Percentiles rank a stretch among this genome's conserved stretches.
Conservation (phyloP, 306 rosid genomes). For the Chamaecrista fasciculata region DNA sequence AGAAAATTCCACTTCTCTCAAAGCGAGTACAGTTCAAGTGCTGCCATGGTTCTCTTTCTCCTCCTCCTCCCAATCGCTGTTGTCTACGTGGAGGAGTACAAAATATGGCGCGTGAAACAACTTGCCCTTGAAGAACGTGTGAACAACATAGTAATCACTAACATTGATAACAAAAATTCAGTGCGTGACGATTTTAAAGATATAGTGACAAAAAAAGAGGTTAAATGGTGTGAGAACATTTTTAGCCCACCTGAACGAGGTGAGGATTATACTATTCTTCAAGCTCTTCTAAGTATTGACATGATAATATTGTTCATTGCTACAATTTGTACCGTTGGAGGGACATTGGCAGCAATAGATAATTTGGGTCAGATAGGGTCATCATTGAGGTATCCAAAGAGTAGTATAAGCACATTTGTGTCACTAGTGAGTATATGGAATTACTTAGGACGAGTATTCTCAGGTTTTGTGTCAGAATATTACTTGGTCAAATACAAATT, state of each 20-base stretch:
- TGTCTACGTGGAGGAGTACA: slow-evolving; percentile 43
- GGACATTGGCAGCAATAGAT: slow-evolving; percentile 51
- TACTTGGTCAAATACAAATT: slow-evolving; percentile 35
- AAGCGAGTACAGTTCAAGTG: slow-evolving; percentile 42
- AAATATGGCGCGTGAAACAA: slow-evolving; percentile 22
- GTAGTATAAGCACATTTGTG: slow-evolving; percentile 54
- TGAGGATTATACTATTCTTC: slow-evolving; percentile 59
- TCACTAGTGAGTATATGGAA: slow-evolving; percentile 64
- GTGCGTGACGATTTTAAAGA: no score
- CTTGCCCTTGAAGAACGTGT: slow-evolving; percentile 6
- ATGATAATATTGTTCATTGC: slow-evolving; percentile 51
- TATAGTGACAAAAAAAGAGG: no score
- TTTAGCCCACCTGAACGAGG: slow-evolving; percentile 52
- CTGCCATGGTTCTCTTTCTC: slow-evolving; percentile 41
- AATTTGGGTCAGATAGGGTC: slow-evolving; percentile 60
- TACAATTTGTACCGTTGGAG: slow-evolving; percentile 54
- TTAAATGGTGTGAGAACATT: slow-evolving; percentile 42
- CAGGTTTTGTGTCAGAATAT: slow-evolving; percentile 51
- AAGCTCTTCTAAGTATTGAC: slow-evolving; percentile 60
- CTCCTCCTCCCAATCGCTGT: slow-evolving; percentile 56
- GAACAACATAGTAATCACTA: neutral
- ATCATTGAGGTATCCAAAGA: slow-evolving; percentile 43
- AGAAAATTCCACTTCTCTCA: slow-evolving; percentile 31
- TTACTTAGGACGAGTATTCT: slow-evolving; percentile 43
- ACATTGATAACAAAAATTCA: no score